Conservation (phyloP, 768 basidiomycete genomes). For the Podaxis sp. region DNA sequence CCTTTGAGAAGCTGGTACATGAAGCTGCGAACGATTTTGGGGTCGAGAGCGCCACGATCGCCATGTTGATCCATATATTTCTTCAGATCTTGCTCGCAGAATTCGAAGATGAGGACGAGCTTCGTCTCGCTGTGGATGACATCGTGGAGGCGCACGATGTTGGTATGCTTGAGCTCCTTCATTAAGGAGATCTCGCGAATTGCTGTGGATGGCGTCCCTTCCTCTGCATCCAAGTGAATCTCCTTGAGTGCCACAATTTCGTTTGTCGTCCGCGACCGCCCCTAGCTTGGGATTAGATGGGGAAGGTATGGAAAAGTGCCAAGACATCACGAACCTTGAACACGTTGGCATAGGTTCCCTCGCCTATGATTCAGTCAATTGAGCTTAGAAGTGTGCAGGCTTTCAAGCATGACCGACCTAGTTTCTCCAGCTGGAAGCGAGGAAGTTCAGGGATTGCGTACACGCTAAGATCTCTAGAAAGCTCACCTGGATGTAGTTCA, state of each 20-base stretch:
- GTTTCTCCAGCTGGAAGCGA: slow-evolving; percentile 73
- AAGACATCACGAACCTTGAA: slow-evolving; percentile 67
- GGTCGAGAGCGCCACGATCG: slow-evolving; percentile 91
- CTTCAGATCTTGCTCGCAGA: slow-evolving; percentile 97
- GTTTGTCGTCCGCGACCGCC: slow-evolving; percentile 95
- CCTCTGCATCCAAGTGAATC: slow-evolving; percentile 98
- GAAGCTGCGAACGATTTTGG: slow-evolving; percentile 89
- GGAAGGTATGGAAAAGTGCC: neutral
- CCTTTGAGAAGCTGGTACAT: slow-evolving; percentile 98
- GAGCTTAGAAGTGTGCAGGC: neutral
- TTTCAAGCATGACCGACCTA: slow-evolving; percentile 55
- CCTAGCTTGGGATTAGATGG: slow-evolving; percentile 41
- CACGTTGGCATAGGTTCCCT: slow-evolving; percentile 96
- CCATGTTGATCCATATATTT: slow-evolving; percentile 99
- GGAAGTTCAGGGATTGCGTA: slow-evolving; percentile 11
- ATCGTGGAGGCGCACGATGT: slow-evolving; percentile 97
- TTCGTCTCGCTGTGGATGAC: slow-evolving; percentile 99
- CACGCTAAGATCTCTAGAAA: neutral
- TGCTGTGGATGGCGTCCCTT: slow-evolving; percentile 97
- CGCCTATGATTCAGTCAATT: slow-evolving; percentile 59
- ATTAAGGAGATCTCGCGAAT: slow-evolving; percentile 99
- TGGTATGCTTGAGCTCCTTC: slow-evolving; percentile 99
- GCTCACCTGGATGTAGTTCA: slow-evolving; percentile 57
- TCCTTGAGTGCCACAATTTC: slow-evolving; percentile 98
- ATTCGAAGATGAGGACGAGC: slow-evolving; percentile 97